Base-by-base conservation (phyloP, 495 filamentous ascomycete genomes). In the Viridothelium virens region DNA sequence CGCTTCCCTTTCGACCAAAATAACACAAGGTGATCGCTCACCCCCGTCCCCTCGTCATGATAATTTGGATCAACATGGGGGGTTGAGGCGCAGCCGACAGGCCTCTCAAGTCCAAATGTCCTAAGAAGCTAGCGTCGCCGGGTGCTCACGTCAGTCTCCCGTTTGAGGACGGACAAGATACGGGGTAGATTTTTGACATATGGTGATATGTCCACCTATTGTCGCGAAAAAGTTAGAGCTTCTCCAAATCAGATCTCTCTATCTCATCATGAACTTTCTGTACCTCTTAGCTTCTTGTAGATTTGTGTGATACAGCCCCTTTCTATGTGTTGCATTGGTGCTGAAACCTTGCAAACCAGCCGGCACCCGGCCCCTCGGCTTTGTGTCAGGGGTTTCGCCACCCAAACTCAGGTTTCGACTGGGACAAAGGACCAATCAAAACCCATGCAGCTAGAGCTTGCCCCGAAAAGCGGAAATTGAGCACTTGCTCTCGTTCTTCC, bases 131-230 rank as follows among this genome's bases (percentile, higher is more conserved):
- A 53, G 48, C 18, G 48, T 36, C 36, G 18, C 53, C 3, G 31
- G 53, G 18, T 59, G 53, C 53, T 59, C 53, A 59, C 53, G 53
- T 59, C 53, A 59, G 53, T 53, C 48, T 11, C 48, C 48, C 41
- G 41, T 46, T 46, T 46, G 41, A 46, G 41, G 25, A 25, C 25
- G 25, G 25, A 25, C 25, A 25, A 25, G 25, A 25, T 25, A 25
- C 25, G 25, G 25, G 25, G 25, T 25, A 25, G 25, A 25, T 25
- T 25, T 25, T 25, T 25, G 25, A 25, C 25, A 25, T 25, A 25
- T 25, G 25, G 25, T 25, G 25, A 25, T 25, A 25, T 25, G 25
- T 25, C 25, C 25, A 25, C 25, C 25, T 25, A 0, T 25, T 25
- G 25, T 25, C 25, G 25, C 25, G 25, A 25, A 25, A 25, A 25